Conservation (phyloP, 1,139 yeast species). For the Kluyveromyces sp. region DNA sequence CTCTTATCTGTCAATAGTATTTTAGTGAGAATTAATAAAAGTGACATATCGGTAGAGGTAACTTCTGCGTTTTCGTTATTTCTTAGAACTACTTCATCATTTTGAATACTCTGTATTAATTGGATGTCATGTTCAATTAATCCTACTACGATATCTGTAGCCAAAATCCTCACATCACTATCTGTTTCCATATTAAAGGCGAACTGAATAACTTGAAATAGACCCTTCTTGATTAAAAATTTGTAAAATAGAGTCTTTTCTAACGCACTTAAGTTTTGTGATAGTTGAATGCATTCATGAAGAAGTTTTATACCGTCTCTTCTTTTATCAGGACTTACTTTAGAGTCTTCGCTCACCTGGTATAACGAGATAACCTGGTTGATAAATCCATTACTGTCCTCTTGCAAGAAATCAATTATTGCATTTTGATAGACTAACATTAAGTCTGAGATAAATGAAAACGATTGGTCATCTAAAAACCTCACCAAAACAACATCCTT, state of each 20-base stretch:
- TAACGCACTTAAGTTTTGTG: conserved; percentile 56
- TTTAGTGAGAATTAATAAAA: conserved; percentile 52
- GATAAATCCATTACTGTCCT: conserved; percentile 36
- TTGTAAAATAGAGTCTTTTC: conserved; percentile 64
- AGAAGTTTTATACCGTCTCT: conserved; percentile 72
- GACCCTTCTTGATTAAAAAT: conserved; percentile 57
- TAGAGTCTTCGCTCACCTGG: conserved; percentile 20
- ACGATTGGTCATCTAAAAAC: conserved; percentile 71
- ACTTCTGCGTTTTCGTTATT: conserved; percentile 4
- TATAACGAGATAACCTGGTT: conserved; percentile 53
- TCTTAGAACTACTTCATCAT: conserved; percentile 11
- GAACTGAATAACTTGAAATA: conserved; percentile 62
- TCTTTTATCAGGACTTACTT: conserved; percentile 28
- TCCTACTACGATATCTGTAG: conserved; percentile 74
- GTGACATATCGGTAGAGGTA: conserved; percentile 51
- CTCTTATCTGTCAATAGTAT: conserved; percentile 57
- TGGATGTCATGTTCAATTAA: conserved; percentile 81
- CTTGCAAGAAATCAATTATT: conserved; percentile 59
- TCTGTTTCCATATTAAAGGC: conserved; percentile 55
- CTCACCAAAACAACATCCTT: conserved; percentile 83
- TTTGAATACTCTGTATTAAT: conserved; percentile 41
- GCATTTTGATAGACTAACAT: conserved; percentile 26
- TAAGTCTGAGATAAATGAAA: conserved; percentile 46
- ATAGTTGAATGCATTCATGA: conserved; percentile 72
- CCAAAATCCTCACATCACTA: conserved; percentile 50